phyloP scores from a whole-genome alignment of 352 stramenopile species.

The Globisporangium nodosum region DNA sequence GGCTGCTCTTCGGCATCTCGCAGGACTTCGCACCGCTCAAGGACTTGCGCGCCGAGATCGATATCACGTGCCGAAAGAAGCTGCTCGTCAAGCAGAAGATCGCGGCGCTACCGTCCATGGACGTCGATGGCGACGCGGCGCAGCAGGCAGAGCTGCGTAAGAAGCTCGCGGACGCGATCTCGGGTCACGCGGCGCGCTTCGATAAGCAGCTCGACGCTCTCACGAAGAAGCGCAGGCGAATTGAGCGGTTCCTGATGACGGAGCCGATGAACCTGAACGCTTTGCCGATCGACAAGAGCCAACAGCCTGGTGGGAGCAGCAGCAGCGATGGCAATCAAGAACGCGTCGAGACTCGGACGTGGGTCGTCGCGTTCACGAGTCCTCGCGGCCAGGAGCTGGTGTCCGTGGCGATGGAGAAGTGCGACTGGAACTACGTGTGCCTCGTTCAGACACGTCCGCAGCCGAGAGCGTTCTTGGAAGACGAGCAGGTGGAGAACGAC shows the following conservation, averaged over 20 bases:
- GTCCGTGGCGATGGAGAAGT: conserved; percentile 46
- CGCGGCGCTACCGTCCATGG: conserved; percentile 36
- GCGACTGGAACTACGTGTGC: conserved; percentile 62
- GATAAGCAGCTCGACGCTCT: conserved; percentile 35
- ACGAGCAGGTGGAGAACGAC: conserved; percentile 45
- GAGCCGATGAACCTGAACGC: conserved; percentile 44
- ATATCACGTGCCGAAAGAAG: conserved; percentile 31
- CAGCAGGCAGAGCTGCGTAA: conserved; percentile 55
- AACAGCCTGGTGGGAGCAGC: conserved; percentile 5
- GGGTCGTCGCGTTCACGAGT: conserved; percentile 47
- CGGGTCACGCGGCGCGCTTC: conserved; percentile 27
- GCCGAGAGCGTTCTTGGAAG: conserved; percentile 48
- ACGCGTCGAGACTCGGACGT: conserved; percentile 44
- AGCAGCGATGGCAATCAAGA: not conserved
- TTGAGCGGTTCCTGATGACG: conserved; percentile 47
- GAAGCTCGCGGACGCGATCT: conserved; percentile 41
- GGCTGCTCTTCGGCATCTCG: conserved; percentile 54
- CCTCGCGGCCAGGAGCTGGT: conserved; percentile 37
- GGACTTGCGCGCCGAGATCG: conserved; percentile 26
- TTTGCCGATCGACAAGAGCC: conserved; percentile 21
- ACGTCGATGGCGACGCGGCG: conserved; percentile 30
- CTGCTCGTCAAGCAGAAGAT: conserved; percentile 49
- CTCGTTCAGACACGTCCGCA: conserved; percentile 48
- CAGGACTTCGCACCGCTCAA: conserved; percentile 55
- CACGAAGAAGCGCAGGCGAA: conserved; percentile 23